Evolutionary conservation across 805 yeast species (phyloP), one percentile per base, ranked within the genome.

Genomic region (Lachancea waltii): DNA sequence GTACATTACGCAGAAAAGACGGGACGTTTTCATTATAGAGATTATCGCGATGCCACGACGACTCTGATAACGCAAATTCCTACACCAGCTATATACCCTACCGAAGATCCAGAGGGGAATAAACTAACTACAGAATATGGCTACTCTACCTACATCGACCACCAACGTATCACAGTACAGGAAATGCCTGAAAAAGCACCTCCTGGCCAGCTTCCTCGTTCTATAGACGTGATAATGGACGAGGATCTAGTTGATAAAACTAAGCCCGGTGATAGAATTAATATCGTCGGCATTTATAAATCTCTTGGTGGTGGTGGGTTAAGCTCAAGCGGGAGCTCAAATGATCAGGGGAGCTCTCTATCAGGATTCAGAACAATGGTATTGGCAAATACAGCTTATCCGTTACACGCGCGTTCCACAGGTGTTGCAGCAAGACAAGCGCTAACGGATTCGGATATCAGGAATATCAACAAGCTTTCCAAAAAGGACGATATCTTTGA

Each of bases 171-270:
- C 25, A 77, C 96, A 0, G 81, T 92, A 25, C 98, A 92, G 62
- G 98, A 92, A 65, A 85, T 92, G 85, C 97, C 98, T 1, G 97
- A 92, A 65, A 72, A 81, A 46, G 96, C 97, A 1, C 98, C 97
- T 11, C 95, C 97, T 0, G 98, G 98, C 40, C 97, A 90, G 64
- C 70, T 92, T 46, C 98, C 98, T 24, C 72, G 97, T 53, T 80
- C 95, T 2, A 73, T 92, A 24, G 98, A 92, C 55, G 82, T 90
- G 17, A 76, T 90, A n/a, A 65, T 92, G 52, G 96, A 90, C 60
- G 97, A 89, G 54, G 98, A 92, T 58, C 70, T 92, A 46, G 97
- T 92, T 2, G 98, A 92, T 58, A 67, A 64, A 40, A 82, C 85
- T 33, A 92, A 92, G 59, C 97, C 98, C 0, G 98, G 98, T 52